Evolutionary conservation across 2,329 filamentous ascomycete species (phyloP).

Genomic region (Hymenoscyphus fraxineus): DNA sequence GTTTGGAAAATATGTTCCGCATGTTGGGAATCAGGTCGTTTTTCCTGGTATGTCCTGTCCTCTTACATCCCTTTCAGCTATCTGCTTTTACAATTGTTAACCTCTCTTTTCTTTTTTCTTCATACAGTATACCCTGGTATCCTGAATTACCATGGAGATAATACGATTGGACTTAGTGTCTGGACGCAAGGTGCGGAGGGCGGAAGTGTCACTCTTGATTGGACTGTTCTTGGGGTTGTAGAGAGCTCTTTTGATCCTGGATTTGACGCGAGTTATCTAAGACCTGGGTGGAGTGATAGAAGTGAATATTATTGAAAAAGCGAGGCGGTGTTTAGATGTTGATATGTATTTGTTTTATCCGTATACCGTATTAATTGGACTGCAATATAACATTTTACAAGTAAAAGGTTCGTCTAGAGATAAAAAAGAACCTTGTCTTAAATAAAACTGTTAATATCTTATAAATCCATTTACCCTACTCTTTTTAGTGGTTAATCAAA

Average conservation of each 20-base stretch:
- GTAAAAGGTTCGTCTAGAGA: too few species aligned
- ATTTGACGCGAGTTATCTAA: constrained; percentile 46
- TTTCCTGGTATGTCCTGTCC: constrained; percentile 42
- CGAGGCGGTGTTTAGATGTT: background rate
- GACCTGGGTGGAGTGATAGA: constrained; percentile 46
- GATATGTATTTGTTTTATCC: background rate
- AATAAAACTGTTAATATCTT: too few species aligned
- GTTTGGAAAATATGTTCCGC: constrained; percentile 56
- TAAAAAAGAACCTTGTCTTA: too few species aligned
- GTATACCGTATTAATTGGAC: too few species aligned
- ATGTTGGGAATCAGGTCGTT: constrained; percentile 56
- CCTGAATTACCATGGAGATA: constrained; percentile 54
- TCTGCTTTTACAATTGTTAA: background rate
- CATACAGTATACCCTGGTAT: constrained; percentile 52
- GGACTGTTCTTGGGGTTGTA: constrained; percentile 52
- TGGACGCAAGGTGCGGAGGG: constrained; percentile 45
- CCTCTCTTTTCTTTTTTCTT: constrained; percentile 48
- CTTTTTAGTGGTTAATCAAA: too few species aligned
- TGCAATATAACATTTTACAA: too few species aligned
- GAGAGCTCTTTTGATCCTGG: constrained; percentile 49
- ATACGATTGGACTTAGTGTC: constrained; percentile 54
- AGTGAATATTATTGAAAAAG: constrained; percentile 5
- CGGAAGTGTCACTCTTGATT: constrained; percentile 38
- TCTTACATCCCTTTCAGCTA: background rate
- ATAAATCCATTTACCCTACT: too few species aligned